A percentile compares a stretch with the other conserved stretches of the same genome.
phyloP scores from a whole-genome alignment of 1,139 yeast genomes.

The Lodderomyces orthopsilosis region DNA sequence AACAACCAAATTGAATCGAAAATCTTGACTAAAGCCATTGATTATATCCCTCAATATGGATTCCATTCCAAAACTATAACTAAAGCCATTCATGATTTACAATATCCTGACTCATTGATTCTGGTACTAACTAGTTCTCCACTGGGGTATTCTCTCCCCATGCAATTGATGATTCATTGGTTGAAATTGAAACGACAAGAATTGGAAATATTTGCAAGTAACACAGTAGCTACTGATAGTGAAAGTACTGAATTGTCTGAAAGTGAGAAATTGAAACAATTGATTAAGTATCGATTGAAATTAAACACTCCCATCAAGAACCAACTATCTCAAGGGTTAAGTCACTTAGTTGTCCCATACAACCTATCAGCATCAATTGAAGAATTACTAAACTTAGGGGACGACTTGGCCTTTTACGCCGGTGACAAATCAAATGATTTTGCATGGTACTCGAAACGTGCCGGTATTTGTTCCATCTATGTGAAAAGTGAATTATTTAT shows the following conservation, averaged over 20 bases:
- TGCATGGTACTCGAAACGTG: conserved; percentile 90
- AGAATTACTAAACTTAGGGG: conserved; percentile 73
- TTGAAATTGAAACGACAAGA: conserved; percentile 35
- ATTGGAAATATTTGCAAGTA: conserved; percentile 29
- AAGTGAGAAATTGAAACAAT: conserved; percentile 54
- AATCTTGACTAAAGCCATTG: conserved; percentile 36
- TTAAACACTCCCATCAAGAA: conserved; percentile 56
- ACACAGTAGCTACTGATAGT: conserved; percentile 18
- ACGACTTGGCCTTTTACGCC: conserved; percentile 77
- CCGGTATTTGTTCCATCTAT: conserved; percentile 66
- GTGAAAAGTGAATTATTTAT: conserved; percentile 74
- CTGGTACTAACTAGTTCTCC: conserved; percentile 45
- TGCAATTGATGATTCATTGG: conserved; percentile 49
- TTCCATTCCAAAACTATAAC: conserved; percentile 64
- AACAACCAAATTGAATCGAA: conserved; percentile 28
- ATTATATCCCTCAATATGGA: conserved; percentile 66
- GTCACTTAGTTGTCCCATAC: conserved; percentile 53
- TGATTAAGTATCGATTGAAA: conserved; percentile 59
- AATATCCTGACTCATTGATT: conserved; percentile 65
- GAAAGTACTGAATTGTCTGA: conserved; percentile 34
- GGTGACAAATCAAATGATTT: conserved; percentile 84
- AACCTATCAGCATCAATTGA: conserved; percentile 50
- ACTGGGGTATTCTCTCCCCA: conserved; percentile 35
- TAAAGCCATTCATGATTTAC: conserved; percentile 58
- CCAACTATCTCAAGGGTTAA: conserved; percentile 48